Base-by-base conservation (phyloP, 495 filamentous ascomycete genomes). In the Penicillium crystallinum region DNA sequence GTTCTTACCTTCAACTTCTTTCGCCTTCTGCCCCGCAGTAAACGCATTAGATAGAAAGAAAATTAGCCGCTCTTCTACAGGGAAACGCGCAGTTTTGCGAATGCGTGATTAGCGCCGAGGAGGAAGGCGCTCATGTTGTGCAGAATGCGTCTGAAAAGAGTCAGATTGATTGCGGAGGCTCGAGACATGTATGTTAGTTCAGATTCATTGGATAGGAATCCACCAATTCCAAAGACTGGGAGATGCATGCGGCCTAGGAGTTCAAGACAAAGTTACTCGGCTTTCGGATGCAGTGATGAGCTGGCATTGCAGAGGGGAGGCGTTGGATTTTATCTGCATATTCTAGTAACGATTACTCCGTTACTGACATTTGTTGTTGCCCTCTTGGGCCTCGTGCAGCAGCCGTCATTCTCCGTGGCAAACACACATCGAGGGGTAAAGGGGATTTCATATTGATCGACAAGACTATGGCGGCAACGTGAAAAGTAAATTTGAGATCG, bases 271-370 rank as follows among this genome's bases (percentile, higher is more conserved):
- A 64, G 59, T 69, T 72, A 65, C 65, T 69, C 66, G 72, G 71
- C 72, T 69, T 72, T 31, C 74, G 77, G 78, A 89, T 85, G 88
- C 85, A 88, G 72, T 85, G 86, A 89, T 91, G 88, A 89, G 88
- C 83, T 91, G 88, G 85, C 88, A 90, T 81, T 81, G 58, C 58
- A 60, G 68, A 68, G 70, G 56, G 64, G 69, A 48, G 55, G 62
- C 39, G 54, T 49, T 54, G 47, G 45, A 30, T 46, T 61, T 55
- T 54, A 62, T 59, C 46, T 53, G 52, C 41, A 51, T 25, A 47
- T 42, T 36, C 42, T 60, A 49, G 23, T 27, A 27, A 7, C 23
- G 56, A 36, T 15, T 5, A 35, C 12, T 15, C 4, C 31, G 9
- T 34, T 52, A 33, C 38, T 52, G 59, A 56, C 35, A 40, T 48